Evolutionary conservation across 805 yeast genomes (phyloP), one percentile per base, ranked within the genome.

Genomic region (Clavispora carvajalis): DNA sequence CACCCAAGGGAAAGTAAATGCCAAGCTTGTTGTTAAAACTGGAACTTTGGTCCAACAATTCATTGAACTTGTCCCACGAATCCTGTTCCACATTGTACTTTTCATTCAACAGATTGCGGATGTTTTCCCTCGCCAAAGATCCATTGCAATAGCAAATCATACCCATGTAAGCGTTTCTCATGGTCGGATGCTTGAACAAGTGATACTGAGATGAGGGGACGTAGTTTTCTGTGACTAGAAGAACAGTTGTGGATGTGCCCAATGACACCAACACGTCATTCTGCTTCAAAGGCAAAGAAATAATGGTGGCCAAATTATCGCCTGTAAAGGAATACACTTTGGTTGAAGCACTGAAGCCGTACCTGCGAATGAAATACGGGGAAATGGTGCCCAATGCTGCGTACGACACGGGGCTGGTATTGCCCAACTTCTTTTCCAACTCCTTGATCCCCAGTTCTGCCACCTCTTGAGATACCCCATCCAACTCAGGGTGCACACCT

Each of bases 121-220:
- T 70, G 42, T 73, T 71, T 53, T 89, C 96, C 48, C 97, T 70
- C 0, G 96, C 95, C 36, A 89, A 65, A 0, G 96, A 76, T 0
- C 97, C 96, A 58, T 89, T 89, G 55, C 95, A 85, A 60, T 89
- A 89, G 59, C 97, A 89, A 40, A 90, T 77, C 97, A 89, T 89
- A 17, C 95, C 95, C 96, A 89, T 90, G 58, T 79, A 89, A 26
- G 82, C 79, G 26, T 71, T 72, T 0, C 77, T 75, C 46, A 85
- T 75, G 0, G 95, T 83, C 7, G 97, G 96, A 57, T 90, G 96
- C 47, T 78, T 78, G 65, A 89, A 89, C 48, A 88, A 61, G 56
- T 89, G 96, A 58, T 88, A 89, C 51, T 82, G 84, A 5, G 87
- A 78, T 1, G 90, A 82, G 2, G 96, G 89, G 15, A 71, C 71